Percentiles rank a stretch among this genome's conserved stretches.
Conservation (phyloP, 2,329 filamentous ascomycete genomes). For the Peltaster fructicola region DNA sequence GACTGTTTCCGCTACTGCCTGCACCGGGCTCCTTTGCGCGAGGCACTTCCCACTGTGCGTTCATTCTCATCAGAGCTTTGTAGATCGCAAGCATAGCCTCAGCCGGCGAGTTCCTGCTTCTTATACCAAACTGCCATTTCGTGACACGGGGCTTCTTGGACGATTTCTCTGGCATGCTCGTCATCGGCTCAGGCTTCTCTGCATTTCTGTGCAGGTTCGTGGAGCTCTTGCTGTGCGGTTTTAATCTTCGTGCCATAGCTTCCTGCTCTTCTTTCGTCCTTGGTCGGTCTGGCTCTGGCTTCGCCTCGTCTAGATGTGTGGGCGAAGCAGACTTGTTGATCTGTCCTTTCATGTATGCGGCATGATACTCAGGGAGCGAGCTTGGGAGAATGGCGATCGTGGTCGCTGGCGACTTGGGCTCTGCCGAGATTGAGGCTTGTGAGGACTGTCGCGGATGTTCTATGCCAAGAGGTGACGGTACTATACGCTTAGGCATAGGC, state of each 20-base stretch:
- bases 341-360: slow-evolving; percentile 66
- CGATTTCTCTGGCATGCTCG: slow-evolving; percentile 29
- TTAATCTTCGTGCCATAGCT: slow-evolving; percentile 62
- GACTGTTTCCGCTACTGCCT: slow-evolving; percentile 20
- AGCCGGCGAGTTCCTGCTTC: slow-evolving; percentile 81
- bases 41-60: slow-evolving; percentile 64
- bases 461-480: too few relatives aligned
- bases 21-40: slow-evolving; percentile 14
- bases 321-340: slow-evolving; percentile 19
- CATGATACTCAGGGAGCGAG: slow-evolving; percentile 78
- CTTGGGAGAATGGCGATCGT: slow-evolving; percentile 86
- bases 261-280: slow-evolving; percentile 50
- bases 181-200: slow-evolving; percentile 35
- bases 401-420: slow-evolving; percentile 35
- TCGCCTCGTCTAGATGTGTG: slow-evolving; percentile 12
- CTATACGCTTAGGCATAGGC: slow-evolving; percentile 14
- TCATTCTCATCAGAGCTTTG: slow-evolving; percentile 72
- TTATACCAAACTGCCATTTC: slow-evolving; percentile 96
- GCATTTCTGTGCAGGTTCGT: slow-evolving; percentile 13
- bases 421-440: slow-evolving; percentile 22
- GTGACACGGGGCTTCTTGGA: slow-evolving; percentile 61
- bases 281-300: slow-evolving; percentile 26
- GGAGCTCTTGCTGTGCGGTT: slow-evolving; percentile 59
- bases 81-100: slow-evolving; percentile 93
- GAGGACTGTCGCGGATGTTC: slow-evolving; percentile 5